Percentiles rank a stretch among this genome's conserved stretches.
Evolutionary conservation across 208 protist genomes (phyloP).

Genomic region (Trypanosoma caninum): DNA sequence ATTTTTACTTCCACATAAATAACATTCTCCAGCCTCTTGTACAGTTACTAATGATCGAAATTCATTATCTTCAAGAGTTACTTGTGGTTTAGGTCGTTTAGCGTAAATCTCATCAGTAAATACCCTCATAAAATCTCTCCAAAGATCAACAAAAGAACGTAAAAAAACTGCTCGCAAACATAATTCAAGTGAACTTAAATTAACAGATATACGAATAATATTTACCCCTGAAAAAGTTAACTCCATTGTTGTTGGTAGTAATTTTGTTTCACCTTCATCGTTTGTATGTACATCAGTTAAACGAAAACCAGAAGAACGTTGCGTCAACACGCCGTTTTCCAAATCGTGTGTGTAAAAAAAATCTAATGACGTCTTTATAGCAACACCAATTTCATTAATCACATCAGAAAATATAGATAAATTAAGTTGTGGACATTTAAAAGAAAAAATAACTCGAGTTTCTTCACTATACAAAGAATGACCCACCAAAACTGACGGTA

Average conservation of each 20-base stretch:
- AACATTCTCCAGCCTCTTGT: constrained; percentile 46
- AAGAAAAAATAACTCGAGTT: constrained; percentile 29
- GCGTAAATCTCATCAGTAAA: constrained; percentile 56
- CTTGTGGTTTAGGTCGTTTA: constrained; percentile 37
- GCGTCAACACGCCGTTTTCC: constrained; percentile 38
- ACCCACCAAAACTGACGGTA: no score
- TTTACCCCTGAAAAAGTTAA: constrained; percentile 59
- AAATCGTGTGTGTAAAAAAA: constrained; percentile 40
- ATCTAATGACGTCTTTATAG: constrained; percentile 40
- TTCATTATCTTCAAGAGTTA: constrained; percentile 52
- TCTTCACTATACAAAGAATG: no score
- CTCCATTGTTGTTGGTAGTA: constrained; percentile 59
- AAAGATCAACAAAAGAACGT: constrained; percentile 60
- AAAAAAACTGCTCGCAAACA: constrained; percentile 58
- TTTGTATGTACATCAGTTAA: constrained; percentile 54
- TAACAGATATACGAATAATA: constrained; percentile 44
- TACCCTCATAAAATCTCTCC: constrained; percentile 60
- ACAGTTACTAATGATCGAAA: constrained; percentile 42
- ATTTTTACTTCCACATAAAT: constrained; percentile 41
- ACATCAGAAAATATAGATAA: constrained; percentile 70
- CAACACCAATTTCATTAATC: constrained; percentile 41
- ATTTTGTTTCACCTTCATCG: constrained; percentile 47
- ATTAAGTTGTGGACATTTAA: constrained; percentile 37
- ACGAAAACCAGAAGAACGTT: constrained; percentile 39
- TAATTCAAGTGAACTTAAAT: constrained; percentile 53